Percentiles rank a stretch among this genome's conserved stretches.
Conservation (phyloP, 2,329 filamentous ascomycete genomes). For the Fusarium coicis region DNA sequence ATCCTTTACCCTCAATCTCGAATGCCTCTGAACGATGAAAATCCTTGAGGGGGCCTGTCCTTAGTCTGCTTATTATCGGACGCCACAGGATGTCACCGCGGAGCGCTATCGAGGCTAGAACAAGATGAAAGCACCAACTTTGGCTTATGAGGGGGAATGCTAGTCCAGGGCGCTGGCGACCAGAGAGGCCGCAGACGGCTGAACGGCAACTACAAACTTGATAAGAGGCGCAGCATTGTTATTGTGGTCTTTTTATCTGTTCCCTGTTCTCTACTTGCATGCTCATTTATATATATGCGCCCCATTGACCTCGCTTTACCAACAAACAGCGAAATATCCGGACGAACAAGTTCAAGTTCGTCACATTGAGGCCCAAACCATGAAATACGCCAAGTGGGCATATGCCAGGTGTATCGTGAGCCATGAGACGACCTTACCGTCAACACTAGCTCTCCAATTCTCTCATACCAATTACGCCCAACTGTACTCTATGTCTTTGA, state of each 20-base stretch:
- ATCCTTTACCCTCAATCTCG: neutral
- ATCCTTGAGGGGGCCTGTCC: neutral
- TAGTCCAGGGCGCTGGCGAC: neutral
- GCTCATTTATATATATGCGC: no score
- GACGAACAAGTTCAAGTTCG: neutral
- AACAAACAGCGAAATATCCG: fast-evolving
- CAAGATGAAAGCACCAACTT: neutral
- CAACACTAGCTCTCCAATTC: neutral
- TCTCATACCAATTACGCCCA: neutral
- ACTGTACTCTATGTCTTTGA: neutral
- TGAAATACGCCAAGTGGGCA: neutral
- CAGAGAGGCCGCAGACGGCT: neutral
- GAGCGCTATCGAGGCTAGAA: neutral
- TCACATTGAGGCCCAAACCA: fast-evolving
- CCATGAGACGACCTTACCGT: neutral
- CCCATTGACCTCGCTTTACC: no score
- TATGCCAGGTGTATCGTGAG: neutral
- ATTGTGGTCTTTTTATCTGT: fast-evolving
- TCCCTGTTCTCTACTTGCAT: no score
- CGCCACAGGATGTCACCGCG: neutral
- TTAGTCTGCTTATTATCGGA: neutral
- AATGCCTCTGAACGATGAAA: no score
- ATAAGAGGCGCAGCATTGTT: neutral
- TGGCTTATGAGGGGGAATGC: neutral
- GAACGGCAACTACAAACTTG: neutral